Percentiles rank a stretch among this genome's conserved stretches.
These are phyloP conservation scores for Psilocybe mexicana DNA, from an alignment of 1,284 basidiomycete species.

Conservation along the genomic window DNA sequence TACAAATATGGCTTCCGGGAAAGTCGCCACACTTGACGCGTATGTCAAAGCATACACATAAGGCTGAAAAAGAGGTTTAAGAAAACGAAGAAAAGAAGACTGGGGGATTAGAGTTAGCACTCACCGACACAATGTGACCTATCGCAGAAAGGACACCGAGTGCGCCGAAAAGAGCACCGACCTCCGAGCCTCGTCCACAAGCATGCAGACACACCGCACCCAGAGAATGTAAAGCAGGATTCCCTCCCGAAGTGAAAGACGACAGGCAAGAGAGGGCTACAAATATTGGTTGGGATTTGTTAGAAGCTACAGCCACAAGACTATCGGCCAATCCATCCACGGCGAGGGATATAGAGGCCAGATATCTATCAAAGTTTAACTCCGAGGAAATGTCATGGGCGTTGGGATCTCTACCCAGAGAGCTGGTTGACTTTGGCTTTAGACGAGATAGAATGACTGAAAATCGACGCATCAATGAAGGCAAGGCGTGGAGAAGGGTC, in stretches of 20 bases:
- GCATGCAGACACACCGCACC: conserved; percentile 49
- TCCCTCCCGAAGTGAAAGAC: conserved; percentile 49
- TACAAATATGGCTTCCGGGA: conserved; percentile 51
- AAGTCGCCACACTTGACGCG: conserved; percentile 44
- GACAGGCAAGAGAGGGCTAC: conserved; percentile 41
- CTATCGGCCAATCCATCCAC: conserved; percentile 46
- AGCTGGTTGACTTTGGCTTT: conserved; percentile 39
- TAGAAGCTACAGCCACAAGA: conserved; percentile 39
- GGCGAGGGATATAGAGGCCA: conserved; percentile 44
- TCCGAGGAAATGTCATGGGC: conserved; percentile 41
- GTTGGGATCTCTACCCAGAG: conserved; percentile 25
- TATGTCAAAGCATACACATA: conserved; percentile 51
- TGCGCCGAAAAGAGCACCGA: conserved; percentile 52
- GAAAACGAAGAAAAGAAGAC: conserved; percentile 1
- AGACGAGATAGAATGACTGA: conserved; percentile 44
- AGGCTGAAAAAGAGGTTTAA: conserved; percentile 35
- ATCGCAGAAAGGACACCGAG: conserved; percentile 49
- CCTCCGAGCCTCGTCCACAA: conserved; percentile 43
- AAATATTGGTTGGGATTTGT: conserved; percentile 37
- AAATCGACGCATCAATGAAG: background rate
- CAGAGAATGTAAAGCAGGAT: conserved; percentile 49
- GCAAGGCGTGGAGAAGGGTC: background rate
- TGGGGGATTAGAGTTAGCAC: conserved; percentile 14
- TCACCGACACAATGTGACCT: conserved; percentile 49
- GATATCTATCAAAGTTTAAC: conserved; percentile 43